Evolutionary conservation across 2,329 filamentous ascomycete genomes (phyloP), one percentile per base, ranked within the genome.

Genomic region (Penicillium sp.): DNA sequence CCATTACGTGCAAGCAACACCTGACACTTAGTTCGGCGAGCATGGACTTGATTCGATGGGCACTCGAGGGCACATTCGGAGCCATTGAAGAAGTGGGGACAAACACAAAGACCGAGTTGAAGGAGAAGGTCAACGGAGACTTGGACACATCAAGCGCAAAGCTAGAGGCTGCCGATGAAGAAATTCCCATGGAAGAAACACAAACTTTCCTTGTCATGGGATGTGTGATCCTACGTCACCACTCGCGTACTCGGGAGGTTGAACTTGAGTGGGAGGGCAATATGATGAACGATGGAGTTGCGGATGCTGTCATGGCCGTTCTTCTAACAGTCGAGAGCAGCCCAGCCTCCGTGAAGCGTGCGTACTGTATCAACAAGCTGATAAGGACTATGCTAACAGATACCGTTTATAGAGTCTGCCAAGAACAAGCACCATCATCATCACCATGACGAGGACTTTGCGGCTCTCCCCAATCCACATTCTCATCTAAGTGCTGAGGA

Each of bases 201-300:
- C 69, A 71, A 23, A 66, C 76, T 9, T 85, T 85, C 66, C 76
- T 81, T 26, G 84, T 99, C 65, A 97, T 99, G 93, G 93, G 91
- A 58, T 94, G 89, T 71, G 85, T 96, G 26, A 84, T 84, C 7
- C 85, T 97, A n/a, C 83, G 86, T 18, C 91, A 94, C 72, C 82
- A 82, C 58, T 82, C 79, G 56, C 70, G 73, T 12, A 86, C 85
- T 60, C 89, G 92, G 51, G 87, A 94, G 67, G 83, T 96, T 6
- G 91, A 95, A 70, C 79, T 97, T 2, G 91, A 96, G 73, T 99
- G 94, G 94, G 93, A 97, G 70, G 94, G 92, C 52, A 99, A 97
- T 70, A 89, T 96, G 77, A 86, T 96, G 66, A 99, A 97, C 70
- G 94, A 99, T 67, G 90, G 91, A 55, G 95, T 99, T 65, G 94